Conservation (phyloP, 2,329 filamentous ascomycete species). For the Cladobotryum protrusum region DNA sequence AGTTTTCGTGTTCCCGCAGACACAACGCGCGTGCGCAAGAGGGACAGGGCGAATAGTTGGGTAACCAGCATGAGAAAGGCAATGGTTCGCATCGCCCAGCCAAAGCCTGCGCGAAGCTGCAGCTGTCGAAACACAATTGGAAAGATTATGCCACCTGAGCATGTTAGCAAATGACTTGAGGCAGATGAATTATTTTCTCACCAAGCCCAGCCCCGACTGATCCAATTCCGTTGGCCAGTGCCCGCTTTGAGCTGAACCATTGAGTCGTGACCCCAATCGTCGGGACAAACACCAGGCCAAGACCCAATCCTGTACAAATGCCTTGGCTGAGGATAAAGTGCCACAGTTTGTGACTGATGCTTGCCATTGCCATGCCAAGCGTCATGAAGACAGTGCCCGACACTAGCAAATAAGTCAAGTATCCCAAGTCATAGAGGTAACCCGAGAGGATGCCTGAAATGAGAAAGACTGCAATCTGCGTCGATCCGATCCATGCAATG, state of each 20-base stretch:
- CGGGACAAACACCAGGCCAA: neutral
- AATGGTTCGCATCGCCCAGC: conserved; percentile 51
- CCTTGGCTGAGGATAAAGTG: no score
- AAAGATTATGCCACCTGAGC: conserved; percentile 26
- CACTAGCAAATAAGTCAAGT: neutral
- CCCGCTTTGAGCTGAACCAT: neutral
- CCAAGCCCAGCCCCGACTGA: neutral
- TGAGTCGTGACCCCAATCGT: neutral
- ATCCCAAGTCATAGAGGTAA: neutral
- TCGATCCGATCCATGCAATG: neutral
- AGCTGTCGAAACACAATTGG: conserved; percentile 45
- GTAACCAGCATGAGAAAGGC: conserved; percentile 46
- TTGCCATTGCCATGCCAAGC: no score
- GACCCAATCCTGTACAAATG: no score
- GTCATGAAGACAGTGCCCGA: no score
- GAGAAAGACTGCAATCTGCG: neutral
- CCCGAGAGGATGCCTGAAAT: neutral
- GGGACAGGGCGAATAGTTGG: neutral
- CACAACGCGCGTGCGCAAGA: no score
- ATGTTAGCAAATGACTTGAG: no score
- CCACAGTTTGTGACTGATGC: no score
- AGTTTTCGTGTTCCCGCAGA: no score
- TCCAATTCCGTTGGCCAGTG: neutral
- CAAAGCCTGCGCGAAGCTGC: conserved; percentile 51
- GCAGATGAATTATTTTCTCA: conserved; percentile 30